phyloP scores from a whole-genome alignment of 495 filamentous ascomycete genomes.

The Neurospora discreta region DNA sequence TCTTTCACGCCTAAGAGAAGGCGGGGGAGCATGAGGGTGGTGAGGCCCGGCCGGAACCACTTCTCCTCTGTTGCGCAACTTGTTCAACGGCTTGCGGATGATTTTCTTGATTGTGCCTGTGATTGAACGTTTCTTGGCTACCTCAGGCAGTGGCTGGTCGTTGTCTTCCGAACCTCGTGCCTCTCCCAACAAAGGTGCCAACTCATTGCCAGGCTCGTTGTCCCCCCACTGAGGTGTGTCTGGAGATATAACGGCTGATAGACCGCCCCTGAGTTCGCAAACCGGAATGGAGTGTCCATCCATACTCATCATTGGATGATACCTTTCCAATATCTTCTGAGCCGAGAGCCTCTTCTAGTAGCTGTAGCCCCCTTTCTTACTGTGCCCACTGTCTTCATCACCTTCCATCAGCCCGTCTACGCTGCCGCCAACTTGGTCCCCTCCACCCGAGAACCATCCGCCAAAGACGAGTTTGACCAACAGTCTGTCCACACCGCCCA shows the following conservation, averaged over 20 bases:
- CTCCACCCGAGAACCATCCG: conserved; percentile 27
- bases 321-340: background rate
- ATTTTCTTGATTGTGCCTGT: background rate
- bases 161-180: background rate
- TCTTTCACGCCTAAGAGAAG: background rate
- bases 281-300: background rate
- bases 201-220: background rate
- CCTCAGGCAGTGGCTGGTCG: background rate
- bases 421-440: background rate
- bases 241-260: background rate
- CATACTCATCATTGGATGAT: background rate
- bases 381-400: background rate
- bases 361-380: background rate
- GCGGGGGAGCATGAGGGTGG: background rate
- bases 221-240: background rate
- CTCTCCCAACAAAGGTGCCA: background rate
- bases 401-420: background rate
- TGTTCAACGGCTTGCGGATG: background rate
- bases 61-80: background rate
- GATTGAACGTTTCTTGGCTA: background rate
- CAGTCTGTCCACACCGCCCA: conserved; percentile 64
- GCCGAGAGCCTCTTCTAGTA: background rate
- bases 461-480: conserved; percentile 78
- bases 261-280: background rate
- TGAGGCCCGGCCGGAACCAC: background rate